Conservation (phyloP, 176 grass and related monocot genomes). For the Oryza coarctata region DNA sequence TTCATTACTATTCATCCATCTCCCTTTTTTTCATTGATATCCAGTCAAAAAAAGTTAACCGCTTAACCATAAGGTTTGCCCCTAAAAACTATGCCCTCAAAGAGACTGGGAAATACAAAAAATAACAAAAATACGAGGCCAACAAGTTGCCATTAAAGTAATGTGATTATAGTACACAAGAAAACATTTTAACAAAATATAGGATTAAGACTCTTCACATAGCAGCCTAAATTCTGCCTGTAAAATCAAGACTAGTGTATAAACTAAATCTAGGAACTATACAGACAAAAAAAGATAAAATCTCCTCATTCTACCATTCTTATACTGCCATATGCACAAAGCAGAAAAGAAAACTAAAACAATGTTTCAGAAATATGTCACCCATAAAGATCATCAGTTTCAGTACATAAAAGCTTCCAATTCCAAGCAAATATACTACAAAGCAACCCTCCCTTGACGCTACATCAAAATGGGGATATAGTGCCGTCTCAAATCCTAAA, state of each 20-base stretch:
- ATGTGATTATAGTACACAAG: background rate
- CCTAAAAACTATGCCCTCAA: background rate
- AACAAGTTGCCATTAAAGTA: background rate
- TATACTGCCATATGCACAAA: background rate
- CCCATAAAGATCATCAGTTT: background rate
- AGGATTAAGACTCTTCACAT: background rate
- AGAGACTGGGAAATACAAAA: background rate
- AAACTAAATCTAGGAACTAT: background rate
- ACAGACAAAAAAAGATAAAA: too few species aligned
- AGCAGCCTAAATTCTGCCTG: background rate
- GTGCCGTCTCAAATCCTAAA: background rate
- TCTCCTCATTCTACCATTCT: background rate
- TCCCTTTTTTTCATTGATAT: background rate
- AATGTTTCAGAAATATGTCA: background rate
- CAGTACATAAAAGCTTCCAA: background rate
- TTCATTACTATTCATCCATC: background rate
- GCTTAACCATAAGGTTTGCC: background rate
- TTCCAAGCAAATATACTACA: constrained; percentile 21
- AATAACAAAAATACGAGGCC: background rate
- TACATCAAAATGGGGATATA: background rate
- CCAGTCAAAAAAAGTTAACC: background rate
- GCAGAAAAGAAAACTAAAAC: background rate
- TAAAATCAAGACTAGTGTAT: constrained; percentile 2
- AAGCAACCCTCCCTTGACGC: background rate
- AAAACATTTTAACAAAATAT: constrained; percentile 4